These are phyloP conservation scores for Pseudogymnoascus sp. DNA, from an alignment of 2,329 filamentous ascomycete species.

Conservation along the genomic window DNA sequence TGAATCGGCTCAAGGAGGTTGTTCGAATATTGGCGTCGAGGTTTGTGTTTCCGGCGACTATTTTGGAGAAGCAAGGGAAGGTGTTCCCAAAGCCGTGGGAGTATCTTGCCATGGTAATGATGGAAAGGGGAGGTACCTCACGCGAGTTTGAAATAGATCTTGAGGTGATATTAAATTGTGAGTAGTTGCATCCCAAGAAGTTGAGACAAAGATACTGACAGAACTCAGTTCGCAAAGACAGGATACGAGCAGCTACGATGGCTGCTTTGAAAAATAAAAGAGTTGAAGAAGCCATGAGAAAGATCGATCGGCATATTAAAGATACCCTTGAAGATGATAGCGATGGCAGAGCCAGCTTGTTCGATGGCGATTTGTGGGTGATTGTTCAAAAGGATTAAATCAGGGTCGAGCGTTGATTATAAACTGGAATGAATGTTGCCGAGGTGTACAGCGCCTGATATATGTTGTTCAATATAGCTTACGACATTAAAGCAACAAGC, in stretches of 20 bases:
- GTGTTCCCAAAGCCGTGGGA: conserved; percentile 3
- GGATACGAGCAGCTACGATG: neutral
- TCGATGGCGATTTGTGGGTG: neutral
- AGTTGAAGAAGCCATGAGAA: neutral
- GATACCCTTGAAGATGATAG: conserved; percentile 4
- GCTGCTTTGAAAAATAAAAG: neutral
- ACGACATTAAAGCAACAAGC: neutral
- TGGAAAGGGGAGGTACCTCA: neutral
- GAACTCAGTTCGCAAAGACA: neutral
- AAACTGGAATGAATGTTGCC: neutral
- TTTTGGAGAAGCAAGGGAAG: neutral
- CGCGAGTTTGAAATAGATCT: neutral
- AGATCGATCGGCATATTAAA: neutral
- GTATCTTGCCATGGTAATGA: neutral
- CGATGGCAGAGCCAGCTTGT: neutral
- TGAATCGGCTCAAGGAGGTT: neutral
- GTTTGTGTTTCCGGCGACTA: neutral
- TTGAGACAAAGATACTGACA: neutral
- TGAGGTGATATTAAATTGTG: neutral
- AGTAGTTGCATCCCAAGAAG: neutral
- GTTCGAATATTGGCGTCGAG: neutral
- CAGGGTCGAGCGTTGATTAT: neutral
- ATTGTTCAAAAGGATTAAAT: neutral
- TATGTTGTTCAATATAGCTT: neutral
- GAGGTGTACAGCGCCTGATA: neutral